Evolutionary conservation across 371 early-diverging fungal species (phyloP), one percentile per base, ranked within the genome.

Genomic region (Dichotomocladium elegans): DNA sequence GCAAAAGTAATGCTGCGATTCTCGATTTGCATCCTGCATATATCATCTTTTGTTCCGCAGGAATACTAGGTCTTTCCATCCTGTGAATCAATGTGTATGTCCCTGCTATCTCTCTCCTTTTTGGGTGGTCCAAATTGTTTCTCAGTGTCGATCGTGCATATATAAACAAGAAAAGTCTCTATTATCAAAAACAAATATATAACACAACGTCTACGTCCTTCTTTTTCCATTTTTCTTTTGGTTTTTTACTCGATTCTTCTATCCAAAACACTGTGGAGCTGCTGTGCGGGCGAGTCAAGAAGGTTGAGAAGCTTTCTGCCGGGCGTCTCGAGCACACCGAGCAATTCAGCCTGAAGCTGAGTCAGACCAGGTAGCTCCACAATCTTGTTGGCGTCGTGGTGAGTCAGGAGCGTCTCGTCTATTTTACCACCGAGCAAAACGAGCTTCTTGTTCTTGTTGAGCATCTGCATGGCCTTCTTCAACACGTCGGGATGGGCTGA

Each of bases 381-480:
- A 8, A 84, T 66, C 68, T 73, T 74, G 55, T 68, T 64, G 42
- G 81, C 74, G 58, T 79, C 84, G 10, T 65, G 68, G 26, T 79
- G 70, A 19, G 73, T 80, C 44, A 84, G 61, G 41, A 83, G 53
- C 2, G 71, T 53, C 37, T 75, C 60, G 37, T 86, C 86, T 12
- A 86, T 52, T 63, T 78, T 79, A 55, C 86, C 86, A 35, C 86
- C 86, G 35, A 86, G 66, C 27, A 86, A 51, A 24, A 81, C 53
- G 55, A 86, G 61, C 58, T 86, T 86, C 51, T 73, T 78, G 66
- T 86, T 72, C 66, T 83, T 83, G 56, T 68, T 61, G 21, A 83
- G 58, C 1, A 74, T 54, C 10, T 68, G 66, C 9, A 81, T 64
- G 35, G 78, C 69, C 11, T 71, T 72, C 43, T 72, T 72, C 43